These are phyloP conservation scores for Agrocybe praecox DNA, from an alignment of 768 basidiomycete species.

Conservation along the genomic window DNA sequence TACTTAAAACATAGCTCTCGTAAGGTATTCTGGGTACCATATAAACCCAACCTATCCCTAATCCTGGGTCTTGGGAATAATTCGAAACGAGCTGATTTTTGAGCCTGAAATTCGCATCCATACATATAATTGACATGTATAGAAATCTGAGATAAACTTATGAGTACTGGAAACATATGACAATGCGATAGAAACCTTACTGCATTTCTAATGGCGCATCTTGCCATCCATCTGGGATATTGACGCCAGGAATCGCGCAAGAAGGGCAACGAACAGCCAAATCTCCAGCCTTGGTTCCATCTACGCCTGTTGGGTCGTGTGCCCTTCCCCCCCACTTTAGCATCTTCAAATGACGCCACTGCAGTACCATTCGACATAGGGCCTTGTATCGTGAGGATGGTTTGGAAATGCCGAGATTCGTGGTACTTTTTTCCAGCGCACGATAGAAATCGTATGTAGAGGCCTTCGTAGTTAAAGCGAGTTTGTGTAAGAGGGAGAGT, in stretches of 20 bases:
- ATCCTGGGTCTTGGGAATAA: constrained; percentile 11
- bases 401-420: background rate
- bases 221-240: constrained; percentile 17
- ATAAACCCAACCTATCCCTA: constrained; percentile 13
- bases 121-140: constrained; percentile 1
- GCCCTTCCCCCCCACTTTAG: constrained; percentile 24
- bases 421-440: background rate
- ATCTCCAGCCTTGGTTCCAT: constrained; percentile 16
- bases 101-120: constrained; percentile 11
- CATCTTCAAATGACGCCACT: constrained; percentile 24
- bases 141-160: background rate
- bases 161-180: too few relatives aligned
- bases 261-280: constrained; percentile 25
- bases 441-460: background rate
- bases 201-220: constrained; percentile 4
- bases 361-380: constrained; percentile 15
- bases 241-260: constrained; percentile 23
- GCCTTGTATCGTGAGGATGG: constrained; percentile 13
- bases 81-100: constrained; percentile 14
- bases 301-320: constrained; percentile 15
- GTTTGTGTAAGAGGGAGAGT: constrained; percentile 19
- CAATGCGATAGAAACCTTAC: background rate
- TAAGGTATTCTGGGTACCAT: constrained; percentile 7
- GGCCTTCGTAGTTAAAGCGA: constrained; percentile 18
- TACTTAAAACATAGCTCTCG: constrained; percentile 3